phyloP scores from a whole-genome alignment of 2,329 filamentous ascomycete genomes.

The Paecilomyces sp. region DNA sequence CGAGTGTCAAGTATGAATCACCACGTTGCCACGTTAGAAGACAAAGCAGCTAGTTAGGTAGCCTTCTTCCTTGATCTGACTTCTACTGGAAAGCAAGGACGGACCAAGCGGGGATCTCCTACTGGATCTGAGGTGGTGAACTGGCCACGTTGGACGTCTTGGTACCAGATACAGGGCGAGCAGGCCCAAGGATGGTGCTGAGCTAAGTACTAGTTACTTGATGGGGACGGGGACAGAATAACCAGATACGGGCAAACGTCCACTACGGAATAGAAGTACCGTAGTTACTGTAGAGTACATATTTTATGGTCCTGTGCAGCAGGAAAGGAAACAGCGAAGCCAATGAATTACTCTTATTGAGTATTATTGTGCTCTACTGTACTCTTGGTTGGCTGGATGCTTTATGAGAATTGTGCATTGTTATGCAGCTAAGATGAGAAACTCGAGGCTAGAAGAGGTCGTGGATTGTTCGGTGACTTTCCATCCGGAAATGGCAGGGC shows the following conservation, averaged over 20 bases:
- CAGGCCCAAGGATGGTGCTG: background rate
- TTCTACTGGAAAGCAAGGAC: background rate
- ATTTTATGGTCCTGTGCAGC: too few species aligned
- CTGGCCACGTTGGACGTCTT: background rate
- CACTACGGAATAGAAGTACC: too few species aligned
- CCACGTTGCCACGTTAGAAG: too few species aligned
- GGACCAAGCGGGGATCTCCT: background rate
- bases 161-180: background rate
- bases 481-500: background rate
- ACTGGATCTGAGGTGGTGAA: background rate
- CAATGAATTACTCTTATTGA: too few species aligned
- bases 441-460: background rate
- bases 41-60: too few species aligned
- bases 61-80: background rate
- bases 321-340: too few species aligned
- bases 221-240: too few species aligned
- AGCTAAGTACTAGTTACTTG: background rate
- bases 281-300: too few species aligned
- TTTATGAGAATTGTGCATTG: background rate
- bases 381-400: background rate
- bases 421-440: background rate
- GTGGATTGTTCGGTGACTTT: background rate
- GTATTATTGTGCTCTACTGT: background rate
- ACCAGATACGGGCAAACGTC: too few species aligned
- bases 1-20: too few species aligned